A percentile compares a stretch with the other conserved stretches of the same genome.
Conservation (phyloP, 805 yeast genomes). For the Barnettozyma vustinii region DNA sequence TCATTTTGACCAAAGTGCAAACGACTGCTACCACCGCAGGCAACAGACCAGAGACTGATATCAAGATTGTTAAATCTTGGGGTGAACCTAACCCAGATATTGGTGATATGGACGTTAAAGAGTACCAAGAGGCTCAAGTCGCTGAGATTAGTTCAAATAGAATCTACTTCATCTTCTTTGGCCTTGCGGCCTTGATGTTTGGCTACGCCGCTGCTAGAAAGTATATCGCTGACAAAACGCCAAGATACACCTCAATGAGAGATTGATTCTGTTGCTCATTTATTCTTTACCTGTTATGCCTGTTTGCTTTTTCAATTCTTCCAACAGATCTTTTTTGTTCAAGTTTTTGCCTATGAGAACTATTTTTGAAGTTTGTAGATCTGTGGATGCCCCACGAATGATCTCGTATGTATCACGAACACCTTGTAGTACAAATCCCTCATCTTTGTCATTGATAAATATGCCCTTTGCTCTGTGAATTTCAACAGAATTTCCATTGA, state of each 20-base stretch:
- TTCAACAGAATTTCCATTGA: conserved; percentile 45
- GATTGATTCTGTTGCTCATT: conserved; percentile 8
- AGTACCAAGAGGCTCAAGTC: conserved; percentile 15
- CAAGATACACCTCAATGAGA: conserved; percentile 25
- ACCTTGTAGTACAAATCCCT: conserved; percentile 56
- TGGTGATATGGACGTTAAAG: conserved; percentile 16
- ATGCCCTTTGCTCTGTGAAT: conserved; percentile 83
- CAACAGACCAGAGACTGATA: conserved; percentile 40
- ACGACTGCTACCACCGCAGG: conserved; percentile 39
- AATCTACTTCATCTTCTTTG: conserved; percentile 15
- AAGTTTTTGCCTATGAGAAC: conserved; percentile 74
- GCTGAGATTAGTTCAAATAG: conserved; percentile 10
- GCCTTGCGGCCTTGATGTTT: conserved; percentile 14
- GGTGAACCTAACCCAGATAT: conserved; percentile 25
- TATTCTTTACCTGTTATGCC: conserved; percentile 10
- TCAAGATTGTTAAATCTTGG: conserved; percentile 33
- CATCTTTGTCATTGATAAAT: conserved; percentile 35
- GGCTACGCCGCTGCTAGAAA: conserved; percentile 17
- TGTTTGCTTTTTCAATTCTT: conserved; percentile 26
- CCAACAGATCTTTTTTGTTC: conserved; percentile 29
- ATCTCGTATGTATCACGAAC: conserved; percentile 91
- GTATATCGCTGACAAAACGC: conserved; percentile 1
- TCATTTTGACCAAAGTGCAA: conserved; percentile 54
- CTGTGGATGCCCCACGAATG: conserved; percentile 39
- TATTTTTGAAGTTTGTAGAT: conserved; percentile 44